These are phyloP conservation scores for Plasmodium gonderi DNA, from an alignment of 169 alveolate genomes.

Conservation along the genomic window DNA sequence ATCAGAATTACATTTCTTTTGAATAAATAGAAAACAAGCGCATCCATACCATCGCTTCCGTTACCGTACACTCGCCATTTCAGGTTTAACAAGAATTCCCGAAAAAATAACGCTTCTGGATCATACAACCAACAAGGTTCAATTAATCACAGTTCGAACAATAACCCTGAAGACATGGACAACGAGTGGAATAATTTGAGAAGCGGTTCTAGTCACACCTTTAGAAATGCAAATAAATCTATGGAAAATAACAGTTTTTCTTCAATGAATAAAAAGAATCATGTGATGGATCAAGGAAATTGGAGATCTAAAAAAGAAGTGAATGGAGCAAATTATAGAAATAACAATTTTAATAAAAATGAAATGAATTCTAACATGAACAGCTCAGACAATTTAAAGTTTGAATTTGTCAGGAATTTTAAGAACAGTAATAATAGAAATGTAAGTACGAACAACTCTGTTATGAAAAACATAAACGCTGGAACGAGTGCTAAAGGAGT, in stretches of 20 bases:
- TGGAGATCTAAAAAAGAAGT: conserved; percentile 30
- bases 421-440: conserved; percentile 12
- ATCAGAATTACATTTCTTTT: too few relatives aligned
- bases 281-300: conserved; percentile 6
- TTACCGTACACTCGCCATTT: not conserved
- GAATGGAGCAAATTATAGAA: conserved; percentile 19
- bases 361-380: conserved; percentile 4
- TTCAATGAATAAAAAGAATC: conserved; percentile 18
- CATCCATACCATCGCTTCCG: not conserved
- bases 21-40: not conserved
- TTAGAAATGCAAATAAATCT: conserved; percentile 36
- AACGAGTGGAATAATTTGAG: conserved; percentile 24
- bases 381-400: conserved; percentile 27
- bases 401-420: conserved; percentile 12
- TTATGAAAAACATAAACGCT: not conserved
- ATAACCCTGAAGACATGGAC: not conserved
- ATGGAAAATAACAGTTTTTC: conserved; percentile 5
- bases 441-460: not conserved
- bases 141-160: not conserved
- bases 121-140: conserved; percentile 9
- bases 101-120: not conserved
- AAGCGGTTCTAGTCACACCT: conserved; percentile 17
- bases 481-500: conserved; percentile 10
- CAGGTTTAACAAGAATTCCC: not conserved
- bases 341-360: not conserved